These are phyloP conservation scores for Solanum chmielewskii DNA, from an alignment of 257 asterid species.

Conservation along the genomic window DNA sequence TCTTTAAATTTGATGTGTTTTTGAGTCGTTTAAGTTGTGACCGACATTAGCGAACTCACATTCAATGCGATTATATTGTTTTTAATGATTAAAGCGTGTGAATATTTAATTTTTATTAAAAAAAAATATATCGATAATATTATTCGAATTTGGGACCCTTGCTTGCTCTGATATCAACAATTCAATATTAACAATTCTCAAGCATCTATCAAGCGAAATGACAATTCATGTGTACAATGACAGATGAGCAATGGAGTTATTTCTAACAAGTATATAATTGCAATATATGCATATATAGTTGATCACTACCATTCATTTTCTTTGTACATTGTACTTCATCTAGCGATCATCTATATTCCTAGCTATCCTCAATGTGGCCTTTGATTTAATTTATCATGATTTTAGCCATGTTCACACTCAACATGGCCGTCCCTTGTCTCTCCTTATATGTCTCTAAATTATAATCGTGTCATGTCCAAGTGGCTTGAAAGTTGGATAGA, in stretches of 20 bases:
- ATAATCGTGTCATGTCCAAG: background rate
- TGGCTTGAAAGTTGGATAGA: background rate
- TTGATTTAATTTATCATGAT: background rate
- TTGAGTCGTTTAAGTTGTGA: background rate
- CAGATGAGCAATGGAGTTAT: background rate
- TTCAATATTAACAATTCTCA: background rate
- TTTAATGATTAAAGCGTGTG: background rate
- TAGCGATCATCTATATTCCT: background rate
- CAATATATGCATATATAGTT: background rate
- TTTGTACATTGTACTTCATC: background rate
- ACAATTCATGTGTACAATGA: slow-evolving; percentile 14
- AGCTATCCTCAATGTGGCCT: background rate
- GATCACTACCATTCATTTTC: background rate
- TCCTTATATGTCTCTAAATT: background rate
- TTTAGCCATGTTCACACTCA: slow-evolving; percentile 1
- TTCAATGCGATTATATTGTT: background rate
- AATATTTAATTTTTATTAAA: background rate
- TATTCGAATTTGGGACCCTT: background rate
- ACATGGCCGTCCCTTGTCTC: background rate
- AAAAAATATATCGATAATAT: background rate
- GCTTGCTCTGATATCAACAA: background rate
- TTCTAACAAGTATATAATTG: background rate
- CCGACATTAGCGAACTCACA: background rate
- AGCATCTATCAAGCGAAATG: slow-evolving; percentile 1
- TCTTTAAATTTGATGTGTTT: background rate